phyloP scores from a whole-genome alignment of 331 rosid genomes.

The Pyracantha coccinea region DNA sequence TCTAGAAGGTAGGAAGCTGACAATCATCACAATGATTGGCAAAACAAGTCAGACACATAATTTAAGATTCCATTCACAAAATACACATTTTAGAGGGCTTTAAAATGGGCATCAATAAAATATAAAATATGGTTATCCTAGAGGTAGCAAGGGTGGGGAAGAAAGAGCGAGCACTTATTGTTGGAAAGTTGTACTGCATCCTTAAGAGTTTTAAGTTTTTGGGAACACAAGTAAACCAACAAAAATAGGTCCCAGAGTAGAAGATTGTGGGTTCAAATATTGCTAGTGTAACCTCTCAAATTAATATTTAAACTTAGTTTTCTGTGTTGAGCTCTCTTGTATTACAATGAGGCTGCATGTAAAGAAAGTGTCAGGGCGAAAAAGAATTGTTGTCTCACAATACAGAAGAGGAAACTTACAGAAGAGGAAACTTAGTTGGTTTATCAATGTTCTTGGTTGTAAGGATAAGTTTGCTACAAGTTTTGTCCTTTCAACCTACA shows the following conservation, averaged over 20 bases:
- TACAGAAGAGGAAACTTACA: background rate
- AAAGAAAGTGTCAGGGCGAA: background rate
- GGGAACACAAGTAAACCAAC: background rate
- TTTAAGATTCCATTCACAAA: conserved; percentile 1
- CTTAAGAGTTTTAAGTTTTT: background rate
- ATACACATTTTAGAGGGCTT: background rate
- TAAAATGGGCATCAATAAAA: background rate
- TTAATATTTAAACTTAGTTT: background rate
- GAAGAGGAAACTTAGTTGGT: too few relatives aligned
- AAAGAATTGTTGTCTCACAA: background rate
- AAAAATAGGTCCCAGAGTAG: background rate
- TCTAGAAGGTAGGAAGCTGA: conserved; percentile 81
- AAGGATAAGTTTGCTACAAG: too few relatives aligned
- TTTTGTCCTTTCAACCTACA: too few relatives aligned
- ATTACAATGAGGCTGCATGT: background rate
- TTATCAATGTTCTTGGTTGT: too few relatives aligned
- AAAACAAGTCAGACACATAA: conserved; percentile 26
- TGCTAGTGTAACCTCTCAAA: background rate
- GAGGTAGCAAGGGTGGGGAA: background rate
- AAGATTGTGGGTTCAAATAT: background rate
- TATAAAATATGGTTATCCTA: background rate
- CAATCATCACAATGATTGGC: conserved; percentile 44
- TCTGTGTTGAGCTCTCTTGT: background rate
- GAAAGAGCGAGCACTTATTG: background rate
- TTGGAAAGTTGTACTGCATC: background rate